These are phyloP conservation scores for Trametes cubensis DNA, from an alignment of 768 basidiomycete species.

Conservation along the genomic window DNA sequence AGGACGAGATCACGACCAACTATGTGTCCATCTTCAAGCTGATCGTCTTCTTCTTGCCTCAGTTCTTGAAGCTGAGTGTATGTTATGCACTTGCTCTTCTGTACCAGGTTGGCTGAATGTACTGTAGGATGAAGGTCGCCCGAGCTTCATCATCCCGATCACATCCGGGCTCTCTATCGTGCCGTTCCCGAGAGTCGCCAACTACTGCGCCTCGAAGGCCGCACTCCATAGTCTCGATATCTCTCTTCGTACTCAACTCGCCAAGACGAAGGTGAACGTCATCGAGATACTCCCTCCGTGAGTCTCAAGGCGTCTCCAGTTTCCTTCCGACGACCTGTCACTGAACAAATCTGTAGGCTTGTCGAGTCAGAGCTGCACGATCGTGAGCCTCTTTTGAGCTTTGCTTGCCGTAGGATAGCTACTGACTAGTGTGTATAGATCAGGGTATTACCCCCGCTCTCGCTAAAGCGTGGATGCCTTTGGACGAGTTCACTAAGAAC, in stretches of 20 bases:
- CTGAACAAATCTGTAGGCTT: conserved; percentile 39
- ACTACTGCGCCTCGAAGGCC: conserved; percentile 62
- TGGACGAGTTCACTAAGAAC: conserved; percentile 47
- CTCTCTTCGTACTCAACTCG: conserved; percentile 50
- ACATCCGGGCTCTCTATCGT: conserved; percentile 55
- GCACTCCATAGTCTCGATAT: conserved; percentile 57
- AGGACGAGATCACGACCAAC: conserved; percentile 55
- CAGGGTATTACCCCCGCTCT: conserved; percentile 52
- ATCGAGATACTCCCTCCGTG: conserved; percentile 63
- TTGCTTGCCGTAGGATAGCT: not conserved
- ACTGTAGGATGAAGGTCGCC: conserved; percentile 45
- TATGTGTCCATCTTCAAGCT: conserved; percentile 54
- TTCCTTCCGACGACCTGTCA: not conserved
- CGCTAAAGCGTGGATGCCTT: conserved; percentile 58
- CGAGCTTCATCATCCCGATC: conserved; percentile 52
- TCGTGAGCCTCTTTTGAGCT: conserved; percentile 42
- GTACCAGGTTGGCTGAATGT: not conserved
- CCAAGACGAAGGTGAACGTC: conserved; percentile 53
- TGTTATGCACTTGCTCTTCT: conserved; percentile 14
- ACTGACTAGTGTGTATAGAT: conserved; percentile 35
- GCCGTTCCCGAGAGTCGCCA: conserved; percentile 45
- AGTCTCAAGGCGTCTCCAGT: conserved; percentile 27
- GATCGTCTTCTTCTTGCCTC: conserved; percentile 54
- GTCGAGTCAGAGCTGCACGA: conserved; percentile 68
- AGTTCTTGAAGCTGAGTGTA: conserved; percentile 57